These are phyloP conservation scores for Polysphondylium violaceum DNA, from an alignment of 78 protist species.

Conservation along the genomic window DNA sequence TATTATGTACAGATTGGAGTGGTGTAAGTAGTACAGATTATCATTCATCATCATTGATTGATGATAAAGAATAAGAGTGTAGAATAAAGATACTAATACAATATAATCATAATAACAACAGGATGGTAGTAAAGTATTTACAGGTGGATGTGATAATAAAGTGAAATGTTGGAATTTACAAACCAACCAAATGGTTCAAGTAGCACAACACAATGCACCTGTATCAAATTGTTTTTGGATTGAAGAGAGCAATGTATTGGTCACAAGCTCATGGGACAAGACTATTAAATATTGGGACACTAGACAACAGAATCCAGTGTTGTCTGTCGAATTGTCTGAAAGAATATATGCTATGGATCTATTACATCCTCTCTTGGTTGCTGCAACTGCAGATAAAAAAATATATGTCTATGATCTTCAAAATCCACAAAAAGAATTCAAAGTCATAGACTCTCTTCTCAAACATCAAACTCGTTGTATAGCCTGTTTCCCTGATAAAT, in stretches of 20 bases:
- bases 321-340: conserved; percentile 45
- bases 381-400: conserved; percentile 87
- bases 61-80: background rate
- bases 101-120: background rate
- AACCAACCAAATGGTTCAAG: conserved; percentile 68
- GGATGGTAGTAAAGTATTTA: conserved; percentile 82
- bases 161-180: conserved; percentile 83
- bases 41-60: too few relatives aligned
- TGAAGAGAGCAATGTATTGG: conserved; percentile 61
- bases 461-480: conserved; percentile 88
- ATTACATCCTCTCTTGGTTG: conserved; percentile 54
- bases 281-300: conserved; percentile 93
- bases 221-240: conserved; percentile 74
- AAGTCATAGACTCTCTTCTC: conserved; percentile 74
- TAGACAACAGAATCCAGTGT: conserved; percentile 41
- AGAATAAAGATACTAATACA: background rate
- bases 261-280: conserved; percentile 92
- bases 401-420: conserved; percentile 71
- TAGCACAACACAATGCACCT: conserved; percentile 89
- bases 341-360: conserved; percentile 83
- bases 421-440: conserved; percentile 38
- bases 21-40: background rate
- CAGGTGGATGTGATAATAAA: conserved; percentile 85
- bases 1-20: conserved; percentile 80
- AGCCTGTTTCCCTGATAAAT: conserved; percentile 81